Evolutionary conservation across 176 grass and related monocot genomes (phyloP).

Genomic region (Ananas comosus): DNA sequence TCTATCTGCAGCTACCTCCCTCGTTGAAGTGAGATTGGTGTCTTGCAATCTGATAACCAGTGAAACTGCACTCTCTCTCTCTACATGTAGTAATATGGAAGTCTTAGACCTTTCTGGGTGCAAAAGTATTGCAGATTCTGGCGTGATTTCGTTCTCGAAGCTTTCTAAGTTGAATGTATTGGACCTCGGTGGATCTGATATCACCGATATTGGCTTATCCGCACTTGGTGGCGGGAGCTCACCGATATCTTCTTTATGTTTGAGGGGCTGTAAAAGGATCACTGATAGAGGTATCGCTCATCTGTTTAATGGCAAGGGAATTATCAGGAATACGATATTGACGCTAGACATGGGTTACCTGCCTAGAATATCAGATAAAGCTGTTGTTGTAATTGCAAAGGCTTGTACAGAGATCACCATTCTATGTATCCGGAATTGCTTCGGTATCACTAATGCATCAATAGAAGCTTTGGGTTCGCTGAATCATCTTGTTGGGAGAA

Average conservation of each 20-base stretch:
- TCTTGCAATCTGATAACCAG: slow-evolving; percentile 72
- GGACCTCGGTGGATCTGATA: slow-evolving; percentile 74
- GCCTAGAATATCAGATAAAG: slow-evolving; percentile 57
- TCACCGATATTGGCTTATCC: slow-evolving; percentile 66
- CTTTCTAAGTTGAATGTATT: slow-evolving; percentile 58
- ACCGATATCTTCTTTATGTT: slow-evolving; percentile 56
- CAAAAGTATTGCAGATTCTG: slow-evolving; percentile 66
- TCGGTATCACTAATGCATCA: slow-evolving; percentile 46
- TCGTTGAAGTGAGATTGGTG: slow-evolving; percentile 74
- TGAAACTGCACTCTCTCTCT: slow-evolving; percentile 65
- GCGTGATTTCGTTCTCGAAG: slow-evolving; percentile 61
- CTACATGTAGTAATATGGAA: slow-evolving; percentile 62
- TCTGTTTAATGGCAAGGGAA: slow-evolving; percentile 43
- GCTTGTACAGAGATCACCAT: slow-evolving; percentile 48
- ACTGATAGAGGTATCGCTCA: slow-evolving; percentile 60
- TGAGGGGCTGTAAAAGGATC: slow-evolving; percentile 80
- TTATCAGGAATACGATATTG: slow-evolving; percentile 50
- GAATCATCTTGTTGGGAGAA: slow-evolving; percentile 27
- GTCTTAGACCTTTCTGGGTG: slow-evolving; percentile 83
- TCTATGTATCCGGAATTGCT: slow-evolving; percentile 63
- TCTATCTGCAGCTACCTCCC: slow-evolving; percentile 53
- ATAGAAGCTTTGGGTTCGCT: slow-evolving; percentile 47
- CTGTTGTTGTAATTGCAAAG: slow-evolving; percentile 41
- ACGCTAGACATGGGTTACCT: slow-evolving; percentile 61
- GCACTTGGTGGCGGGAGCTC: slow-evolving; percentile 55